Percentiles rank a stretch among this genome's conserved stretches.
These are phyloP conservation scores for Lentinula detonsa DNA, from an alignment of 768 basidiomycete species.

Conservation along the genomic window DNA sequence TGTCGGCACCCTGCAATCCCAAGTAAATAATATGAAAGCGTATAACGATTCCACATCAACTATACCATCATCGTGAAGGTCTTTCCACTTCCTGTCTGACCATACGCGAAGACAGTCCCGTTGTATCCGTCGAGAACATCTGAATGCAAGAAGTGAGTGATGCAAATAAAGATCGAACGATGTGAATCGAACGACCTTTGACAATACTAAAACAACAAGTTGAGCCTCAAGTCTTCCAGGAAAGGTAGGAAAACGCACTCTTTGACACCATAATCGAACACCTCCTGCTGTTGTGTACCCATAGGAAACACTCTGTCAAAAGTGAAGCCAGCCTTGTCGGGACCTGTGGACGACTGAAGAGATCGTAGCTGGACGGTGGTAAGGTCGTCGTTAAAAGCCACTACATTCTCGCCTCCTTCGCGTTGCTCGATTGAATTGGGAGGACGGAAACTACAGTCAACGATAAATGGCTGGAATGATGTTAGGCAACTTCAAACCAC, in stretches of 20 bases:
- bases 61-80: constrained; percentile 97
- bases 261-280: constrained; percentile 98
- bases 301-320: constrained; percentile 97
- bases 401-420: constrained; percentile 86
- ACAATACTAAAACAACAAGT: constrained; percentile 58
- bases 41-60: not conserved
- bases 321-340: constrained; percentile 96
- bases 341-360: constrained; percentile 62
- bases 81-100: constrained; percentile 85
- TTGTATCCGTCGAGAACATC: constrained; percentile 99
- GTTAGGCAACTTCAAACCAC: constrained; percentile 22
- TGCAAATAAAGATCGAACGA: constrained; percentile 1
- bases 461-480: constrained; percentile 10
- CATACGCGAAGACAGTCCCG: constrained; percentile 89
- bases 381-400: constrained; percentile 81
- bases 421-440: constrained; percentile 86
- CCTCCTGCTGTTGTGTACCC: constrained; percentile 84
- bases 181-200: constrained; percentile 48
- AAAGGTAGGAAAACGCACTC: constrained; percentile 52
- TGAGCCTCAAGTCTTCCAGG: constrained; percentile 13
- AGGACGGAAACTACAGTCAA: constrained; percentile 75
- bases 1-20: constrained; percentile 79
- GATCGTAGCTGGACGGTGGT: constrained; percentile 80
- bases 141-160: constrained; percentile 22
- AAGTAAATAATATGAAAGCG: constrained; percentile 10